These are phyloP conservation scores for Ehretia macrophylla DNA, from an alignment of 257 asterid genomes.

Conservation along the genomic window DNA sequence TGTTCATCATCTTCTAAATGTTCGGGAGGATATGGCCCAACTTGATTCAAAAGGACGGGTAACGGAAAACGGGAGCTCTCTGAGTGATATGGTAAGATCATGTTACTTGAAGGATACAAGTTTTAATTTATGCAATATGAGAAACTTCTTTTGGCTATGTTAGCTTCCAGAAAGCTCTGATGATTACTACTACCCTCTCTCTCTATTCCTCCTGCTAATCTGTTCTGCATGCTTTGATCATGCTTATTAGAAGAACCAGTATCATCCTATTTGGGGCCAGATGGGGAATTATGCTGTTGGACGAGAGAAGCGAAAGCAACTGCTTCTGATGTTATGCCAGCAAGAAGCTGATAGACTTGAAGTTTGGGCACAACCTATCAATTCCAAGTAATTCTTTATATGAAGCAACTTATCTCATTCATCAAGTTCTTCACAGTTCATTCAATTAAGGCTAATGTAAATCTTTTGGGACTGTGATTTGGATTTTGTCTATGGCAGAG, in stretches of 20 bases:
- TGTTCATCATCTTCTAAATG: constrained; percentile 76
- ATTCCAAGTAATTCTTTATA: constrained; percentile 54
- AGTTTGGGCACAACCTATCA: constrained; percentile 98
- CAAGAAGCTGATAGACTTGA: constrained; percentile 98
- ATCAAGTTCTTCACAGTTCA: constrained; percentile 2
- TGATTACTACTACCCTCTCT: neutral
- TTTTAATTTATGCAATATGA: neutral
- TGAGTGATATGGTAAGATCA: constrained; percentile 61
- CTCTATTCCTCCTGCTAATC: neutral
- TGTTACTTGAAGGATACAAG: constrained; percentile 11
- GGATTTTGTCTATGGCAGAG: constrained; percentile 40
- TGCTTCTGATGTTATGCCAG: constrained; percentile 91
- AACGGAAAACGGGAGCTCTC: constrained; percentile 58
- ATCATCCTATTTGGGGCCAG: constrained; percentile 98
- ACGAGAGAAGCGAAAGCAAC: constrained; percentile 83
- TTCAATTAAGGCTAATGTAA: constrained; percentile 10
- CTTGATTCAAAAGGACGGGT: constrained; percentile 52
- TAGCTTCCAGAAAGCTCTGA: too few relatives aligned
- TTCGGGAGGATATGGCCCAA: constrained; percentile 50
- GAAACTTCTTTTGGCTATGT: too few relatives aligned
- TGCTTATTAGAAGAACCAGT: constrained; percentile 56
- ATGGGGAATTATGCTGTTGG: constrained; percentile 82
- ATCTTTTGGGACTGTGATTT: constrained; percentile 10
- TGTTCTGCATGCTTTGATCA: neutral
- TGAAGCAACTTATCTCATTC: constrained; percentile 9